Evolutionary conservation across 495 filamentous ascomycete genomes (phyloP).

Genomic region (Diplogelasinospora grovesii): DNA sequence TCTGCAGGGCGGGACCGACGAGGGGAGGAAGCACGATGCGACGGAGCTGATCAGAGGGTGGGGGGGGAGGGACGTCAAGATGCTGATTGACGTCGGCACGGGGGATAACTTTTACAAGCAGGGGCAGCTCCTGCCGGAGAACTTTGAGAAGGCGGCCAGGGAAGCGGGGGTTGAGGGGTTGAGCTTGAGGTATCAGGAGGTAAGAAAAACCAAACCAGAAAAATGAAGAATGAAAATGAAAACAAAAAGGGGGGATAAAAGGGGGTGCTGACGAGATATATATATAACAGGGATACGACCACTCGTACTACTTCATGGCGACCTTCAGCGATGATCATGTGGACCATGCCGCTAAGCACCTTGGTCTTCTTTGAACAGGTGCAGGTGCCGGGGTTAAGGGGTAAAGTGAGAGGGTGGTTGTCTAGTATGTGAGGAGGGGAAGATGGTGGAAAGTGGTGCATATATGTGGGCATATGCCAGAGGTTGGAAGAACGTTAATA

Average conservation of each 20-base stretch:
- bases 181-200: slow-evolving; percentile 72
- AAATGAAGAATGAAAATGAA: slow-evolving; percentile 6
- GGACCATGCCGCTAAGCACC: slow-evolving; percentile 79
- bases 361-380: slow-evolving; percentile 38
- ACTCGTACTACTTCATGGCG: slow-evolving; percentile 93
- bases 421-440: no score
- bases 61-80: slow-evolving; percentile 60
- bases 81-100: slow-evolving; percentile 85
- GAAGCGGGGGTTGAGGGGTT: slow-evolving; percentile 60
- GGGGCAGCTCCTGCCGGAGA: slow-evolving; percentile 87
- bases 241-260: no score
- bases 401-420: no score
- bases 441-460: no score
- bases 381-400: no score
- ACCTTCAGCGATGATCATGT: slow-evolving; percentile 86
- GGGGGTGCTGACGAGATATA: no score
- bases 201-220: no score
- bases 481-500: no score
- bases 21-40: slow-evolving; percentile 87
- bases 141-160: slow-evolving; percentile 73
- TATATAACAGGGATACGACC: slow-evolving; percentile 86
- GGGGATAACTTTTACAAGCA: slow-evolving; percentile 95
- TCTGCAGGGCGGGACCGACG: slow-evolving; percentile 59
- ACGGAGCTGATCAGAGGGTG: slow-evolving; percentile 70
- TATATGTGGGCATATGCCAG: no score